A percentile compares a stretch with the other conserved stretches of the same genome.
phyloP scores from a whole-genome alignment of 345 rosid species.

The Ceriops tagal region DNA sequence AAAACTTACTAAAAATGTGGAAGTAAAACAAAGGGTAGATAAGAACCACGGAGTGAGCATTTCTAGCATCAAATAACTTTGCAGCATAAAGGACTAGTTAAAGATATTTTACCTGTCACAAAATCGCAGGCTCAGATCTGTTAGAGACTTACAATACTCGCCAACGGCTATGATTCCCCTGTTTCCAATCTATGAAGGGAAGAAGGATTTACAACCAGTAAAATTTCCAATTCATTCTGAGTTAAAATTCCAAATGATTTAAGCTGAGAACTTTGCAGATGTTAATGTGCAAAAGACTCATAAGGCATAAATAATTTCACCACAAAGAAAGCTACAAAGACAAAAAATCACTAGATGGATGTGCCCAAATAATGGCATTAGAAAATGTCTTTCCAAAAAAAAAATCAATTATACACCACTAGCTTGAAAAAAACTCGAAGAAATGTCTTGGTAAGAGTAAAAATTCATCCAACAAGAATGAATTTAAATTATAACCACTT shows the following conservation, averaged over 20 bases:
- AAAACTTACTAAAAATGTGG: not conserved
- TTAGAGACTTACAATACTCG: constrained; percentile 65
- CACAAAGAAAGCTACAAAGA: too few species aligned
- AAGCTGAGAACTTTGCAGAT: not conserved
- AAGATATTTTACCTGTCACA: constrained; percentile 61
- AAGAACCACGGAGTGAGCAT: not conserved
- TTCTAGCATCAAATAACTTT: not conserved
- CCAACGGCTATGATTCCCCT: constrained; percentile 77
- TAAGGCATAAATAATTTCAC: too few species aligned
- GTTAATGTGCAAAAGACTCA: too few species aligned
- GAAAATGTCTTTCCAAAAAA: too few species aligned
- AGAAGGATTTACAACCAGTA: constrained; percentile 4
- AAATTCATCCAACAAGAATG: too few species aligned
- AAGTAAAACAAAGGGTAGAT: not conserved
- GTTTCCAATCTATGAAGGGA: constrained; percentile 59
- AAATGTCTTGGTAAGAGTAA: too few species aligned
- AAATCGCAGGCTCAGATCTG: constrained; percentile 80
- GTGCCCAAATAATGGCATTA: too few species aligned
- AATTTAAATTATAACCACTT: too few species aligned
- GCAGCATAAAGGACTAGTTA: not conserved
- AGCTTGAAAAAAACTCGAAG: too few species aligned
- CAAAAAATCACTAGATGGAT: too few species aligned
- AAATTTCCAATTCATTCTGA: constrained; percentile 4
- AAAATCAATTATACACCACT: too few species aligned
- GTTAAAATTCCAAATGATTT: not conserved